These are phyloP conservation scores for Scheffersomyces parashehatae DNA, from an alignment of 1,139 yeast species.

Conservation along the genomic window DNA sequence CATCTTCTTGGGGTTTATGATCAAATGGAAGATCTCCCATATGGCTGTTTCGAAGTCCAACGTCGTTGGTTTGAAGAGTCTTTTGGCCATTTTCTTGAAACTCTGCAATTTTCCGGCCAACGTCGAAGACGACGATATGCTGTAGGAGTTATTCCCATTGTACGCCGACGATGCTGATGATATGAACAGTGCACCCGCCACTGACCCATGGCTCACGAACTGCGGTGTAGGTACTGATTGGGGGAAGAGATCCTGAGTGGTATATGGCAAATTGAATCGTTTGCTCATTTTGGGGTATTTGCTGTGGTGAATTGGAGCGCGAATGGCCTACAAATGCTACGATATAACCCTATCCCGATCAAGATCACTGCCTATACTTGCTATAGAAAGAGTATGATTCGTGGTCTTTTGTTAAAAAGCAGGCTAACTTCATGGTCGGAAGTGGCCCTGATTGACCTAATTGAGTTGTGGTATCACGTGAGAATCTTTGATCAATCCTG, in stretches of 20 bases:
- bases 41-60: conserved; percentile 89
- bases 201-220: conserved; percentile 18
- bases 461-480: no score
- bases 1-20: conserved; percentile 77
- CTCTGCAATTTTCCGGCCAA: conserved; percentile 8
- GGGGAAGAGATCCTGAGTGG: conserved; percentile 41
- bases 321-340: no score
- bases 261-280: conserved; percentile 35
- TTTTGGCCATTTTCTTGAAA: conserved; percentile 30
- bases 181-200: conserved; percentile 22
- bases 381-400: not conserved
- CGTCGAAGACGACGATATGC: not conserved
- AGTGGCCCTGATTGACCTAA: no score
- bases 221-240: conserved; percentile 17
- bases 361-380: not conserved
- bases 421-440: no score
- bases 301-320: no score
- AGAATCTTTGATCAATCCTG: no score
- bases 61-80: conserved; percentile 72
- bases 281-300: conserved; percentile 10
- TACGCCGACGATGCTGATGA: conserved; percentile 18
- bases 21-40: conserved; percentile 82
- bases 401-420: no score
- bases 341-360: not conserved
- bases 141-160: not conserved